phyloP scores from a whole-genome alignment of 768 basidiomycete species.

The Phlebiopsis flavidoalba region DNA sequence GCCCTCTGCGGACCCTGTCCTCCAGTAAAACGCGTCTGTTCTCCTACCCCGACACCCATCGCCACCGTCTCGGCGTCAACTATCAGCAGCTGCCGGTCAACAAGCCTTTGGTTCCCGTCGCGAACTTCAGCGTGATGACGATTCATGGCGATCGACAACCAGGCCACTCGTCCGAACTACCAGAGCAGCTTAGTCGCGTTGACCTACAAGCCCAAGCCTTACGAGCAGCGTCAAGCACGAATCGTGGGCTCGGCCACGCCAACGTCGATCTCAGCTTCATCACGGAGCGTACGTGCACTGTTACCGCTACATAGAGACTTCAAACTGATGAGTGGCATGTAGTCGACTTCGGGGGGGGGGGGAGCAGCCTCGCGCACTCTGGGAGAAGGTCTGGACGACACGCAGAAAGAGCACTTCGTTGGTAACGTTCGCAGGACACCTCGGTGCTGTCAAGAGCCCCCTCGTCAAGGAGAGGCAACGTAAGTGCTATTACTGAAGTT shows the following conservation, averaged over 20 bases:
- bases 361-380: slow-evolving; percentile 75
- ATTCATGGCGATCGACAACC: slow-evolving; percentile 58
- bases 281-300: slow-evolving; percentile 61
- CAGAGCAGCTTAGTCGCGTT: slow-evolving; percentile 73
- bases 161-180: slow-evolving; percentile 86
- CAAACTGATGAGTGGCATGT: not conserved
- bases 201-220: slow-evolving; percentile 41
- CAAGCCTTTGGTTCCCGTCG: slow-evolving; percentile 61
- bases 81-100: slow-evolving; percentile 90
- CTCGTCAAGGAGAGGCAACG: slow-evolving; percentile 61
- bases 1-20: slow-evolving; percentile 85
- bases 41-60: slow-evolving; percentile 89
- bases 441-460: slow-evolving; percentile 53
- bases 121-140: slow-evolving; percentile 96
- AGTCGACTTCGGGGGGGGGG: slow-evolving; percentile 90
- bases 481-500: slow-evolving; percentile 31
- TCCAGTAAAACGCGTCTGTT: slow-evolving; percentile 94
- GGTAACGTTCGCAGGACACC: slow-evolving; percentile 63
- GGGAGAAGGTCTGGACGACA: slow-evolving; percentile 61
- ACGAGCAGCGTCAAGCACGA: slow-evolving; percentile 54
- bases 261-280: slow-evolving; percentile 66
- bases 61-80: slow-evolving; percentile 76
- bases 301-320: not conserved
- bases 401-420: slow-evolving; percentile 55
- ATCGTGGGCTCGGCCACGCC: slow-evolving; percentile 66